Evolutionary conservation across 192 early-diverging fungal genomes (phyloP), one percentile per base, ranked within the genome.

Genomic region (Endogone sp.): DNA sequence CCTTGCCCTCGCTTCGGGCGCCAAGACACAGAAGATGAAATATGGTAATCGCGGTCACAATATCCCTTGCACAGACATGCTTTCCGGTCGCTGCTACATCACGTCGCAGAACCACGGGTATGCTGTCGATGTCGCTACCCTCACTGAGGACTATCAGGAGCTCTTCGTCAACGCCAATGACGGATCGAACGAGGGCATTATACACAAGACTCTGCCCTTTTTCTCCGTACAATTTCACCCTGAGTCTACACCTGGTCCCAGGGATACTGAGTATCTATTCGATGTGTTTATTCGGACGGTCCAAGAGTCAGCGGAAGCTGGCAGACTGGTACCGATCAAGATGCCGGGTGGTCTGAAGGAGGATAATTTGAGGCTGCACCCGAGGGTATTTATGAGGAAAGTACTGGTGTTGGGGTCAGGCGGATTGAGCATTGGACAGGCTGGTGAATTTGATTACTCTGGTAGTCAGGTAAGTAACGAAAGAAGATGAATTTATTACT

Each of bases 201-300:
- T 93, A 73, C 93, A 97, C 84, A 89, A 83, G 54, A 82, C 88
- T 16, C 77, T 96, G 21, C 97, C 97, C 27, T 94, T 93, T 80
- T 99, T 97, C 79, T 93, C 92, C 66, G 97, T 99, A 6, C 97
- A 99, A 83, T 99, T 99, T 87, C 97, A 99, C 84, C 97, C 97
- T 23, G 97, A 99, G 81, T 92, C 93, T 10, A 91, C 89, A 24
- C 93, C 97, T 10, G 97, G 97, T 56, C 97, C 97, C 27, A 91
- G 93, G 75, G 97, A 99, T 73, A 97, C 97, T 24, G 97, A 99
- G 76, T 94, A 90, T 71, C 82, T 99, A 57, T 99, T 99, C 72
- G 97, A 99, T 75, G 86, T 94, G 31, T 99, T 98, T 69, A 93
- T 99, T 72, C 79, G 80, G 26, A 83, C 87, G 32, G 82, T 94